phyloP scores from a whole-genome alignment of 805 yeast species.

The Ogataea haglerorum region DNA sequence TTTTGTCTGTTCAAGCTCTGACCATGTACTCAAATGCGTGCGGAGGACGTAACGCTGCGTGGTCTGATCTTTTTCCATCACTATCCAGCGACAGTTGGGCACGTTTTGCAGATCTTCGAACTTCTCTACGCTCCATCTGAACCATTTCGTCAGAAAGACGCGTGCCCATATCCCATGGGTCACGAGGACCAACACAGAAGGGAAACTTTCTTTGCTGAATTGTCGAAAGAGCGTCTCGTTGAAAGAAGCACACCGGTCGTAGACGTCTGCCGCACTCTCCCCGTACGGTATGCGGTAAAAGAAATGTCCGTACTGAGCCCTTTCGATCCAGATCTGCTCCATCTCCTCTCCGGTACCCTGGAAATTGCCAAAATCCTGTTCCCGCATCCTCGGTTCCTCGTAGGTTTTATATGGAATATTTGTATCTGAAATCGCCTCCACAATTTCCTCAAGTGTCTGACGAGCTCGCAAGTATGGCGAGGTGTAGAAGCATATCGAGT shows the following conservation, averaged over 20 bases:
- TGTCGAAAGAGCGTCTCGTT: slow-evolving; percentile 84
- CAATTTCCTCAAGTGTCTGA: slow-evolving; percentile 72
- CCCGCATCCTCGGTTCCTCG: slow-evolving; percentile 91
- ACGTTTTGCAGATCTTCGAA: slow-evolving; percentile 81
- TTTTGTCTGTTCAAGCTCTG: slow-evolving; percentile 40
- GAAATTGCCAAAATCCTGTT: slow-evolving; percentile 93
- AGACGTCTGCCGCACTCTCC: slow-evolving; percentile 95
- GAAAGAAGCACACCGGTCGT: slow-evolving; percentile 85
- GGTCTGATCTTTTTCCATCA: slow-evolving; percentile 60
- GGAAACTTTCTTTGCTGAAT: slow-evolving; percentile 64
- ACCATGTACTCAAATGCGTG: slow-evolving; percentile 72
- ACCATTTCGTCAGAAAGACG: slow-evolving; percentile 93
- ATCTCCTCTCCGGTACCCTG: slow-evolving; percentile 74
- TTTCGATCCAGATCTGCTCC: slow-evolving; percentile 77
- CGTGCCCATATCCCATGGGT: slow-evolving; percentile 95
- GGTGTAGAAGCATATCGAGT: slow-evolving; percentile 70
- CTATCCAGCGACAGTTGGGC: slow-evolving; percentile 78
- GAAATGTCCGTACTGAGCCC: slow-evolving; percentile 85
- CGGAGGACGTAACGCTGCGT: slow-evolving; percentile 52
- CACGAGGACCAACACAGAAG: slow-evolving; percentile 79
- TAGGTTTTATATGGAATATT: slow-evolving; percentile 51
- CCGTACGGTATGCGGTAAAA: slow-evolving; percentile 91
- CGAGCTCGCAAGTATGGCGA: slow-evolving; percentile 85
- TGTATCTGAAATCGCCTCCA: slow-evolving; percentile 46
- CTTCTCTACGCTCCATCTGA: slow-evolving; percentile 85